Evolutionary conservation across 345 rosid species (phyloP).

Genomic region (Heritiera littoralis): DNA sequence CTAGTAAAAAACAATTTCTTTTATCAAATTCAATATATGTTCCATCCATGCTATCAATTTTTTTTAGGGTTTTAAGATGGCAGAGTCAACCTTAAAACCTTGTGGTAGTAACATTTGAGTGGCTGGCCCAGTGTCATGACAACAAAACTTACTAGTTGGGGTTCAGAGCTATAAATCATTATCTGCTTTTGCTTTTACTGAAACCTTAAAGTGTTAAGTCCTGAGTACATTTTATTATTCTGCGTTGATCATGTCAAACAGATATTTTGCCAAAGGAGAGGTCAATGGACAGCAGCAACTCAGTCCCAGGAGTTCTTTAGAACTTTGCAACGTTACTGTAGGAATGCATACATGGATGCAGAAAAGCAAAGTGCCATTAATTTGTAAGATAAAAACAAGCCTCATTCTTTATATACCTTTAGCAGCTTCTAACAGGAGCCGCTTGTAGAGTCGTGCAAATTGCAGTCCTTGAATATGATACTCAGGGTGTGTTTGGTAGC

Average conservation of each 20-base stretch:
- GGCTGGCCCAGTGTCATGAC: background rate
- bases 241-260: slow-evolving; percentile 32
- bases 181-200: background rate
- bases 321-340: slow-evolving; percentile 87
- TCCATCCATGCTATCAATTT: background rate
- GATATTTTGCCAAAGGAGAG: slow-evolving; percentile 96
- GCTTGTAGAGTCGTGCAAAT: background rate
- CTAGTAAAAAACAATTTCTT: background rate
- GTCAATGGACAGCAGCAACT: slow-evolving; percentile 97
- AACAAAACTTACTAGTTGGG: background rate
- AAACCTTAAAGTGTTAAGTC: slow-evolving; percentile 2
- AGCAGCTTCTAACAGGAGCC: background rate
- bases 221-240: background rate
- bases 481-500: background rate
- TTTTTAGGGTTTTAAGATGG: background rate
- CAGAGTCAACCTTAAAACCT: background rate
- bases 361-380: slow-evolving; percentile 96
- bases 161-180: background rate
- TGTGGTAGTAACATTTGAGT: slow-evolving; percentile 10
- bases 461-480: background rate
- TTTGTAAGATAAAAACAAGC: slow-evolving; percentile 54
- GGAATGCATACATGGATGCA: slow-evolving; percentile 87
- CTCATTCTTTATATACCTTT: background rate
- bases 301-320: slow-evolving; percentile 93
- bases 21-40: background rate